Base-by-base conservation (phyloP, 2,329 filamentous ascomycete species). In the Fusarium virguliforme region DNA sequence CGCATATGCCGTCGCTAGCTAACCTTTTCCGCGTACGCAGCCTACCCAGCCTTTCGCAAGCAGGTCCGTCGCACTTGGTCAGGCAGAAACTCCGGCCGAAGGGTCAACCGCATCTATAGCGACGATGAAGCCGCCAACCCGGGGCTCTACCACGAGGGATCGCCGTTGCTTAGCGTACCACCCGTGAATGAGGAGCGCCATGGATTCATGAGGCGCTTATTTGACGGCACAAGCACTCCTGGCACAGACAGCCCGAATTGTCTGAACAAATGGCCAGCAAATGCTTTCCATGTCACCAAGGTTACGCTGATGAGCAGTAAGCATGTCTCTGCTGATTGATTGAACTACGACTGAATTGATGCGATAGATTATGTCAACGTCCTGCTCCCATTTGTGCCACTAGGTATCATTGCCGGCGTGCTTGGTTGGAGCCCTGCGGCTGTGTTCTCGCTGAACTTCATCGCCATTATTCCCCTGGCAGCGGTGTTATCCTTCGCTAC, bases 371-470 rank as follows among this genome's bases (percentile, higher is more conserved):
- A 88, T 79, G 85, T 90, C 78, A 95, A 95, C 79, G 86, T 91
- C 71, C 85, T 91, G 60, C 90, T 96, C 70, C 84, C 94, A 66
- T 90, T 91, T 76, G 93, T 94, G 8, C 92, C 92, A 9, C 79
- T 93, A 43, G 92, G 92, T 67, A 92, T 95, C 68, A 76, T 90
- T 59, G 89, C 92, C 65, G 92, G 91, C 65, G 81, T 83, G 13
- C 75, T 88, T 65, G 83, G 84, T 51, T 92, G 91, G 90, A 85
- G 86, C 75, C 87, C 92, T 1, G 88, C 90, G 10, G 87, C 88
- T 61, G 87, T 94, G 71, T 95, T 95, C 80, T 84, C 89, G 54
- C 87, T 94, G 79, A 95, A 95, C 83, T 94, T 94, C 83, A 87
- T 94, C 73, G 92, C 92, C 74, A 94, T 94, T 71, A 90, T 94